Conservation (phyloP, 129 eudicot genomes). For the Flaveria bidentis region DNA sequence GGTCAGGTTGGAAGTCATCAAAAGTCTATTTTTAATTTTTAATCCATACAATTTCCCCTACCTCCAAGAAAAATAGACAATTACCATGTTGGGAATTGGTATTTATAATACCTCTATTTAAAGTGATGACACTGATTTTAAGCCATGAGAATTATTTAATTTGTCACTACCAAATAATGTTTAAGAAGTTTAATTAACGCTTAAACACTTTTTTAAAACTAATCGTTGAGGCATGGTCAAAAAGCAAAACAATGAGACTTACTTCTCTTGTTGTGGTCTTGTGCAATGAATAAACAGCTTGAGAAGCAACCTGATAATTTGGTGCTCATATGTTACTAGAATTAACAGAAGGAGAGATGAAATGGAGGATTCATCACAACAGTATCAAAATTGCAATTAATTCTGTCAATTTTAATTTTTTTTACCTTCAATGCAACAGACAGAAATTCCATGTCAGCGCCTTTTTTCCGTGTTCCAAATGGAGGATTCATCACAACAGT, state of each 20-base stretch:
- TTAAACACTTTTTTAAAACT: too few relatives aligned
- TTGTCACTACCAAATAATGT: not conserved
- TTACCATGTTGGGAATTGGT: not conserved
- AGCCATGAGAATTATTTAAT: not conserved
- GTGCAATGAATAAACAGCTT: slow-evolving; percentile 94
- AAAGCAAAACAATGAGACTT: slow-evolving; percentile 26
- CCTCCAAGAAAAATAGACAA: not conserved
- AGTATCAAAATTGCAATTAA: not conserved
- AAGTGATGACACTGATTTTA: not conserved
- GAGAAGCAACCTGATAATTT: slow-evolving; percentile 71
- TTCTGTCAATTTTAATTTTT: not conserved
- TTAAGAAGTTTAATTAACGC: too few relatives aligned
- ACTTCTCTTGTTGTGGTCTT: slow-evolving; percentile 95
- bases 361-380: too few relatives aligned
- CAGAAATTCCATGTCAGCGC: slow-evolving; percentile 95
- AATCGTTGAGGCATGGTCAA: not conserved
- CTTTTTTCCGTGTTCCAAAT: slow-evolving; percentile 92
- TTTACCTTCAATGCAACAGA: slow-evolving; percentile 74
- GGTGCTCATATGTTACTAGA: slow-evolving; percentile 12
- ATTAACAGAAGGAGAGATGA: not conserved
- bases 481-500: slow-evolving; percentile 99
- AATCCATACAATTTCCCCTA: not conserved
- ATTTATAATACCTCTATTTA: not conserved
- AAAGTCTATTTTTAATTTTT: not conserved
- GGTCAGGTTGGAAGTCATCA: not conserved